These are phyloP conservation scores for Trichoderma arundinaceum DNA, from an alignment of 2,329 filamentous ascomycete species.

Conservation along the genomic window DNA sequence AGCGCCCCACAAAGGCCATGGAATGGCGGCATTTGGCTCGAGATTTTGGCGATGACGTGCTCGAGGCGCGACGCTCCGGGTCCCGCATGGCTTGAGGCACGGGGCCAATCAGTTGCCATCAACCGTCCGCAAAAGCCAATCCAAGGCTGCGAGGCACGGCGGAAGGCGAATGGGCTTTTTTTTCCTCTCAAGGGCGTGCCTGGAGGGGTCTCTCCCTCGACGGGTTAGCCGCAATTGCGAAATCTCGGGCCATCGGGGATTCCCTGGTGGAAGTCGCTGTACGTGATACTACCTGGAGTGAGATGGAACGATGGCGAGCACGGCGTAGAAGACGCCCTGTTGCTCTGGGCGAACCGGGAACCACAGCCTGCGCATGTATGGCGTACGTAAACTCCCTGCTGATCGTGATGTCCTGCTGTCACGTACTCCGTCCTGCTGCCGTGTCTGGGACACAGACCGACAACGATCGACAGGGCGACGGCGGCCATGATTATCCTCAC, in stretches of 20 bases:
- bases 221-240: slow-evolving; percentile 32
- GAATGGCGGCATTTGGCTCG: slow-evolving; percentile 30
- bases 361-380: too few relatives aligned
- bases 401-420: background rate
- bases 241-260: slow-evolving; percentile 33
- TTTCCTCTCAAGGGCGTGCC: background rate
- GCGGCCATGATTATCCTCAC: background rate
- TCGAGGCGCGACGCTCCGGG: slow-evolving; percentile 40
- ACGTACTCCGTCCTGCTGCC: too few relatives aligned
- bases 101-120: slow-evolving; percentile 38
- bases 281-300: background rate
- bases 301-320: too few relatives aligned
- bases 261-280: slow-evolving; percentile 29
- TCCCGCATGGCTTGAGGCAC: slow-evolving; percentile 34
- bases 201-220: background rate
- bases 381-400: background rate
- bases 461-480: slow-evolving; percentile 17
- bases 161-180: background rate
- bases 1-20: slow-evolving; percentile 1
- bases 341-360: too few relatives aligned
- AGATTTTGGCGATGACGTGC: slow-evolving; percentile 42
- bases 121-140: slow-evolving; percentile 16
- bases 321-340: too few relatives aligned
- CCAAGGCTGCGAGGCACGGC: background rate
- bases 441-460: too few relatives aligned